Conservation (phyloP, 306 rosid species). For the Begonia peltatifolia region DNA sequence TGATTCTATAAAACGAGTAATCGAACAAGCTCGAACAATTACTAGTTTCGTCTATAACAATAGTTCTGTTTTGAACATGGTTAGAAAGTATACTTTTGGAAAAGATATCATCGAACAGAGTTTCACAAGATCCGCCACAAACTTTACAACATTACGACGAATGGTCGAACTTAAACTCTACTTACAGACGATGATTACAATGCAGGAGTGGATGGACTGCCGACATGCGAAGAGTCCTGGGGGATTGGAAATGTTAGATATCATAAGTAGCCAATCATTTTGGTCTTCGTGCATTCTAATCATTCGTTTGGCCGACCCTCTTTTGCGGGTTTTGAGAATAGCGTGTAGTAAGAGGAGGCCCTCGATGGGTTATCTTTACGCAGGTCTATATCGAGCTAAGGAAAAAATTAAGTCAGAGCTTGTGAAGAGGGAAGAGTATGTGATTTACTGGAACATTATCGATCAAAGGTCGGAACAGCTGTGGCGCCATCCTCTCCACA, state of each 20-base stretch:
- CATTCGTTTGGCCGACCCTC: slow-evolving; percentile 52
- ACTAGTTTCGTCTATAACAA: slow-evolving; percentile 75
- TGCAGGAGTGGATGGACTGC: slow-evolving; percentile 82
- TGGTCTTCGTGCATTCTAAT: slow-evolving; percentile 75
- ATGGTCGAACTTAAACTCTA: slow-evolving; percentile 69
- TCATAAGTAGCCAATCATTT: slow-evolving; percentile 52
- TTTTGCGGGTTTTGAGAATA: slow-evolving; percentile 55
- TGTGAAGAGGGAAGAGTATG: slow-evolving; percentile 59
- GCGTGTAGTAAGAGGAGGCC: slow-evolving; percentile 60
- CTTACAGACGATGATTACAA: slow-evolving; percentile 72
- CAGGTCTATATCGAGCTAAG: slow-evolving; percentile 72
- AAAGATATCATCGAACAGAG: slow-evolving; percentile 66
- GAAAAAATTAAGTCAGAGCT: slow-evolving; percentile 73
- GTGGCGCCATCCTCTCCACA: slow-evolving; percentile 73
- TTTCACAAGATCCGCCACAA: slow-evolving; percentile 38
- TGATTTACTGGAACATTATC: slow-evolving; percentile 79
- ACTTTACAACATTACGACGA: slow-evolving; percentile 57
- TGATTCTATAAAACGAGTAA: slow-evolving; percentile 51
- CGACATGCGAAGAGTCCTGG: slow-evolving; percentile 63
- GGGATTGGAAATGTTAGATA: slow-evolving; percentile 73
- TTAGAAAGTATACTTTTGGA: slow-evolving; percentile 58
- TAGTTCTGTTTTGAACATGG: slow-evolving; percentile 56
- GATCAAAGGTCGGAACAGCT: slow-evolving; percentile 76
- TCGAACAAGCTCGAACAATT: slow-evolving; percentile 65
- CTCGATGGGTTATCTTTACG: slow-evolving; percentile 72